phyloP scores from a whole-genome alignment of 164 flowering plant species.

The Magnolia kwangsiensis region DNA sequence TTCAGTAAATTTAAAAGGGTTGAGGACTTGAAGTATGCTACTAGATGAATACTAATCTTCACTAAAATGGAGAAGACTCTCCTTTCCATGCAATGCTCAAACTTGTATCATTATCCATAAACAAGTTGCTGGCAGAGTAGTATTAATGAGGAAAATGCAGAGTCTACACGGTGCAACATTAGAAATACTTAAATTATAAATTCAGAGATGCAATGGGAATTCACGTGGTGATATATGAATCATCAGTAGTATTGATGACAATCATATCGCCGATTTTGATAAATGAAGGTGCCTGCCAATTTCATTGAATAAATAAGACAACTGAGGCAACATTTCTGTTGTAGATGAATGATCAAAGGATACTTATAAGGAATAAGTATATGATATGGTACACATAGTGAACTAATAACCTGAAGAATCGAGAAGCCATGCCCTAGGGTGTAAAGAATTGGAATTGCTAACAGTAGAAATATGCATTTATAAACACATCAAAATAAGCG shows the following conservation, averaged over 20 bases:
- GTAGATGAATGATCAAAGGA: background rate
- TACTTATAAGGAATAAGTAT: background rate
- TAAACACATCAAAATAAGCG: too few relatives aligned
- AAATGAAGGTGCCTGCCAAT: constrained; percentile 33
- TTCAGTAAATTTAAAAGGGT: background rate
- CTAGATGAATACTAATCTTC: background rate
- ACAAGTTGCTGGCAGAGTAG: too few relatives aligned
- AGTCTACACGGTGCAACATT: background rate
- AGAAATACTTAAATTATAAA: background rate
- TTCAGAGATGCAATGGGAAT: background rate
- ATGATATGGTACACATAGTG: background rate
- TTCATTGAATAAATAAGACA: constrained; percentile 1
- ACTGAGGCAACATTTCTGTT: background rate
- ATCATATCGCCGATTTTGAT: constrained; percentile 36
- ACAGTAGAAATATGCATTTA: too few relatives aligned
- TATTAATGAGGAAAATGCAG: background rate
- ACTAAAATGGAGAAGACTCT: background rate
- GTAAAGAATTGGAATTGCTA: too few relatives aligned
- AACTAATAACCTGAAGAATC: background rate
- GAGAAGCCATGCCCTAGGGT: background rate
- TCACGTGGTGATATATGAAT: constrained; percentile 42
- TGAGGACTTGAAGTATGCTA: background rate
- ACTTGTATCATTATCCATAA: background rate
- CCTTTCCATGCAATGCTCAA: background rate
- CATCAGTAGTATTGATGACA: constrained; percentile 36